Percentiles rank a stretch among this genome's conserved stretches.
phyloP scores from a whole-genome alignment of 139 green algal genomes.

The Haematococcus lacustris region DNA sequence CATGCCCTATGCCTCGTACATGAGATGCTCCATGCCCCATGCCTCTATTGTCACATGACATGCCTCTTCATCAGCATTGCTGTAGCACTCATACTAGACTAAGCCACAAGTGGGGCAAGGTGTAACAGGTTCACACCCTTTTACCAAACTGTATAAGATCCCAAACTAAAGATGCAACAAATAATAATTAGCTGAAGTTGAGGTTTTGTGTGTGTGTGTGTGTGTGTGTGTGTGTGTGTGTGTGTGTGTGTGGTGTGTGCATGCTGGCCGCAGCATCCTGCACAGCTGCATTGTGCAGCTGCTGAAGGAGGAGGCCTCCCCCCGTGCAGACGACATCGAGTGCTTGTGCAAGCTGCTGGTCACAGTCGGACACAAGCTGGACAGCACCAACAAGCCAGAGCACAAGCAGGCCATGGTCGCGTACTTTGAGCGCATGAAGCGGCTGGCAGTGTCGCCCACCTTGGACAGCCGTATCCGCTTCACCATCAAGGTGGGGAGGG shows the following conservation, averaged over 20 bases:
- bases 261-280: conserved; percentile 33
- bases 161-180: no score
- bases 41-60: no score
- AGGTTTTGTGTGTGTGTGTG: no score
- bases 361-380: conserved; percentile 62
- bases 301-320: conserved; percentile 27
- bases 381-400: conserved; percentile 16
- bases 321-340: conserved; percentile 84
- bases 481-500: conserved; percentile 52
- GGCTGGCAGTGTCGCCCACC: conserved; percentile 38
- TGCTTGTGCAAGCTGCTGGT: conserved; percentile 91
- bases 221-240: no score
- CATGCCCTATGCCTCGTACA: background rate
- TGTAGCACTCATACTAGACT: no score
- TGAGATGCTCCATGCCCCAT: background rate
- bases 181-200: no score
- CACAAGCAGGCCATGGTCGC: conserved; percentile 56
- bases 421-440: conserved; percentile 78
- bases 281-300: conserved; percentile 62
- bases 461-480: conserved; percentile 78
- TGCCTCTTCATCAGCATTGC: no score
- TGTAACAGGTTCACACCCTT: no score
- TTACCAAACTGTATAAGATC: no score
- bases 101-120: no score
- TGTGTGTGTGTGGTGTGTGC: background rate